These are phyloP conservation scores for Leptodermis oblonga DNA, from an alignment of 257 asterid genomes.

Conservation along the genomic window DNA sequence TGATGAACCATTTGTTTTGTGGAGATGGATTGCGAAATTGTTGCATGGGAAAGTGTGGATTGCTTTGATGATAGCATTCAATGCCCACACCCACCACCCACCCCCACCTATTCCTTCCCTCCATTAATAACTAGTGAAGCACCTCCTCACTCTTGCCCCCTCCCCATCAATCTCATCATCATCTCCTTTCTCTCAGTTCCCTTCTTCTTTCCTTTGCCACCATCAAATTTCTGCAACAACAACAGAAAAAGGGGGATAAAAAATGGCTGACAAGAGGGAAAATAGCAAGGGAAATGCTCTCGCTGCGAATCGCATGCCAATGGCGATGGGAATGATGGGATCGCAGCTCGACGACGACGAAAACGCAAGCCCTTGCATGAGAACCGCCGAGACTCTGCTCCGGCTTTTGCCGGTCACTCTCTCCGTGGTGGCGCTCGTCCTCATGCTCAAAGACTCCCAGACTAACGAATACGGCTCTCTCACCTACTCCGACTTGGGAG, in stretches of 20 bases:
- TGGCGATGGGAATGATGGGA: slow-evolving; percentile 24
- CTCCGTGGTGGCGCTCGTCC: slow-evolving; percentile 64
- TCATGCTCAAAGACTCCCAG: slow-evolving; percentile 80
- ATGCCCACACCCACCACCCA: slow-evolving; percentile 37
- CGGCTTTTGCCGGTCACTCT: slow-evolving; percentile 67
- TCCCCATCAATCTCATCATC: no score
- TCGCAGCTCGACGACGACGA: slow-evolving; percentile 14
- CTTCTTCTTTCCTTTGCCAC: neutral
- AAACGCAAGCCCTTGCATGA: slow-evolving; percentile 50
- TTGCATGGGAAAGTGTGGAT: slow-evolving; percentile 53
- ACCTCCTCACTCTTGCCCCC: neutral
- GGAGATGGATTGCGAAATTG: neutral
- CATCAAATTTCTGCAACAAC: neutral
- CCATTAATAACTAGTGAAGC: slow-evolving; percentile 30
- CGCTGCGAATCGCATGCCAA: slow-evolving; percentile 13
- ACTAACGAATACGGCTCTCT: slow-evolving; percentile 66
- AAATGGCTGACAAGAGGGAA: slow-evolving; percentile 28
- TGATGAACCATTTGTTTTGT: neutral
- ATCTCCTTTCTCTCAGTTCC: neutral
- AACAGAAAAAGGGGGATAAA: neutral
- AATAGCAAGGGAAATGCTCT: slow-evolving; percentile 17
- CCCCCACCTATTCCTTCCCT: slow-evolving; percentile 18
- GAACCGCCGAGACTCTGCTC: slow-evolving; percentile 81
- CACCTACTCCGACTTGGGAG: slow-evolving; percentile 71
- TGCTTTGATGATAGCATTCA: slow-evolving; percentile 59